A percentile compares a stretch with the other conserved stretches of the same genome.
These are phyloP conservation scores for Saprolegnia parasitica DNA, from an alignment of 352 stramenopile species.

Conservation along the genomic window DNA sequence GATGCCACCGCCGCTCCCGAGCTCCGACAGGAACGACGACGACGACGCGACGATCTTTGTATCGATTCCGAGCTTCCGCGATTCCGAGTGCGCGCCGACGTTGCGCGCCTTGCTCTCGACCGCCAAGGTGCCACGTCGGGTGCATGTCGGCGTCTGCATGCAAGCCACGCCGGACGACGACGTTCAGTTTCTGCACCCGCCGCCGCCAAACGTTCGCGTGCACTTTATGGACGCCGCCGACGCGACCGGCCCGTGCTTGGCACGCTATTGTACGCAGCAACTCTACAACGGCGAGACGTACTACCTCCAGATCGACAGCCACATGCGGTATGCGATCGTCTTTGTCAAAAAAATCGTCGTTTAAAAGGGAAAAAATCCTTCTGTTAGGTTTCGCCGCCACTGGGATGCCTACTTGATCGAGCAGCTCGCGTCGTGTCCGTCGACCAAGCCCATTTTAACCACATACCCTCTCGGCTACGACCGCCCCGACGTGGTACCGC, in stretches of 20 bases:
- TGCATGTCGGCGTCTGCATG: slow-evolving; percentile 85
- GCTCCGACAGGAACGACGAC: slow-evolving; percentile 12
- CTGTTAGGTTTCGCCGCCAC: slow-evolving; percentile 37
- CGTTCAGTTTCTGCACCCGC: slow-evolving; percentile 38
- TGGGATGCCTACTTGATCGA: slow-evolving; percentile 91
- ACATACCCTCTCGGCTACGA: slow-evolving; percentile 92
- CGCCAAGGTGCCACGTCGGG: slow-evolving; percentile 52
- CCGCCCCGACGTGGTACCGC: slow-evolving; percentile 53
- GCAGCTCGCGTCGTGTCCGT: slow-evolving; percentile 47
- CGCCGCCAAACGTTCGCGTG: slow-evolving; percentile 45
- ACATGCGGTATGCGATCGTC: slow-evolving; percentile 69
- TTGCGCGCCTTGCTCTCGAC: slow-evolving; percentile 64
- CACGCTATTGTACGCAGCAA: slow-evolving; percentile 68
- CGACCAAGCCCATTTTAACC: slow-evolving; percentile 80
- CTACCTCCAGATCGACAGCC: slow-evolving; percentile 93
- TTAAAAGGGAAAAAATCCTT: not conserved
- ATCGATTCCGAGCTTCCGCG: slow-evolving; percentile 89
- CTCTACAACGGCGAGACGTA: slow-evolving; percentile 84
- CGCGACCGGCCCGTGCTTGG: slow-evolving; percentile 88
- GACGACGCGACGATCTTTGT: slow-evolving; percentile 86
- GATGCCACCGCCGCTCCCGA: not conserved
- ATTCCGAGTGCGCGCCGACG: slow-evolving; percentile 85
- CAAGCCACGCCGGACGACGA: slow-evolving; percentile 65
- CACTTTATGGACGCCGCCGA: slow-evolving; percentile 58
- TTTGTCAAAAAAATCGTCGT: too few relatives aligned